Percentiles rank a stretch among this genome's conserved stretches.
These are phyloP conservation scores for Botrytis deweyae DNA, from an alignment of 2,329 filamentous ascomycete species.

Conservation along the genomic window DNA sequence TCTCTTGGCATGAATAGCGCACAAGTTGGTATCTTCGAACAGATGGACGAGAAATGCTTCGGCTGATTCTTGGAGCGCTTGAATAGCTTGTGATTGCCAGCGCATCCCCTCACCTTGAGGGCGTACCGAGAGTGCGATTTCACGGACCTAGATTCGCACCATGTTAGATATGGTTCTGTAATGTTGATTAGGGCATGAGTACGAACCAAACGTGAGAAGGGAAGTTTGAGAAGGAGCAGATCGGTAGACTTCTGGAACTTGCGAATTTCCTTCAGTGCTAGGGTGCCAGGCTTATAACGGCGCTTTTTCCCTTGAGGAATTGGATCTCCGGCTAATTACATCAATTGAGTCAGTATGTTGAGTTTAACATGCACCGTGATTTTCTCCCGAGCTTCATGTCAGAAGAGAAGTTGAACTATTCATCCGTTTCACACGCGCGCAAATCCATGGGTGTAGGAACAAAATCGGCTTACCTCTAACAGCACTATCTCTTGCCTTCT, in stretches of 20 bases:
- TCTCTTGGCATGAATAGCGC: constrained; percentile 93
- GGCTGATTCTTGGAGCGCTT: constrained; percentile 90
- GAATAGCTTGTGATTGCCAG: constrained; percentile 95
- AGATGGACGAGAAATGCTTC: constrained; percentile 94
- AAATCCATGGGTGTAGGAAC: neutral
- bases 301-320: constrained; percentile 60
- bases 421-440: neutral
- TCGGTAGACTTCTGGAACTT: constrained; percentile 88
- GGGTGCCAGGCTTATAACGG: constrained; percentile 75
- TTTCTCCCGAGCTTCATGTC: no score
- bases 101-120: constrained; percentile 69
- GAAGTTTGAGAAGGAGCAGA: constrained; percentile 76
- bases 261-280: constrained; percentile 88
- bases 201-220: constrained; percentile 71
- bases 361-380: neutral
- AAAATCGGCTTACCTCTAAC: constrained; percentile 20
- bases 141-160: constrained; percentile 54
- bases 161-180: neutral
- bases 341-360: neutral
- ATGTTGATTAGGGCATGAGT: neutral
- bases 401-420: no score
- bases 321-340: constrained; percentile 66
- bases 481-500: constrained; percentile 11
- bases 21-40: constrained; percentile 96
- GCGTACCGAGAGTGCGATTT: constrained; percentile 67